phyloP scores from a whole-genome alignment of 2,329 filamentous ascomycete species.

The Sporothrix inflata region DNA sequence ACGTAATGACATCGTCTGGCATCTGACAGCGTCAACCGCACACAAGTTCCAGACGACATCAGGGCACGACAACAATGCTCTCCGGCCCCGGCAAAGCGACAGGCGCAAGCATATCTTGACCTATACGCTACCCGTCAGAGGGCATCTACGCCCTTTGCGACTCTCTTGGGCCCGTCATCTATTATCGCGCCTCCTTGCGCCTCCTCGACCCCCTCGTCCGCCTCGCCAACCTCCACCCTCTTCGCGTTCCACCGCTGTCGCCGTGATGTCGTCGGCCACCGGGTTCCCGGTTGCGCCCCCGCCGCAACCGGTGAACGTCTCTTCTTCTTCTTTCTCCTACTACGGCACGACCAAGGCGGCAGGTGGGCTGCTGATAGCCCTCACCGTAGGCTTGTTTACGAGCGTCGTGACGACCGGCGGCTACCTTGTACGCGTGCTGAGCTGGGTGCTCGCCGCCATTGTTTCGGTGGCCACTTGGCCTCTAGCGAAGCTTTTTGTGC shows the following conservation, averaged over 20 bases:
- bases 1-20: conserved; percentile 17
- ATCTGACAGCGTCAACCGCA: neutral
- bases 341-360: conserved; percentile 23
- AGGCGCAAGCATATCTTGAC: neutral
- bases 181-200: neutral
- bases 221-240: neutral
- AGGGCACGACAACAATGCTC: neutral
- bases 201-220: neutral
- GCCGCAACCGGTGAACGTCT: neutral
- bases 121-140: too few species aligned
- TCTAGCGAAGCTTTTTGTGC: conserved; percentile 33
- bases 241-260: neutral
- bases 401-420: conserved; percentile 1
- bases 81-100: neutral
- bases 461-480: conserved; percentile 30
- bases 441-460: conserved; percentile 22
- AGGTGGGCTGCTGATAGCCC: neutral
- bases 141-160: neutral
- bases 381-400: neutral
- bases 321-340: conserved; percentile 4
- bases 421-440: conserved; percentile 11
- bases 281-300: neutral
- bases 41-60: neutral
- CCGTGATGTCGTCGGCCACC: neutral
- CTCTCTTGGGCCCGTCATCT: neutral